A percentile compares a stretch with the other conserved stretches of the same genome.
phyloP scores from a whole-genome alignment of 2,329 filamentous ascomycete species.

The Golovinomyces cichoracearum region DNA sequence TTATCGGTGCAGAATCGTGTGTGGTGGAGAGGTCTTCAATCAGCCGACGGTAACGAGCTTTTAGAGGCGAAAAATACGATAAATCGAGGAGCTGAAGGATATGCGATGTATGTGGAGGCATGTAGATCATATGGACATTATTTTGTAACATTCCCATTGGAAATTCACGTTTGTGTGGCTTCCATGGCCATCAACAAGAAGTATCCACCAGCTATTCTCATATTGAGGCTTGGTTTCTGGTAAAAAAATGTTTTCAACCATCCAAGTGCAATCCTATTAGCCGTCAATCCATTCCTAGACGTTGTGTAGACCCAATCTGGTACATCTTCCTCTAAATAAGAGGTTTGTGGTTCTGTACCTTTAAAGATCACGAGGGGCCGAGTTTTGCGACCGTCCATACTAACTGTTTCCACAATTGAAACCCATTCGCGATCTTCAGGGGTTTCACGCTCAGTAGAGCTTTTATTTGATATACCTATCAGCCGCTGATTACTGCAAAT shows the following conservation, averaged over 20 bases:
- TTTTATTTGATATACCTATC: background rate
- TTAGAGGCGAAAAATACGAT: background rate
- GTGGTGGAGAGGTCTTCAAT: background rate
- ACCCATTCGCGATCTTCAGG: background rate
- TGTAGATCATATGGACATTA: background rate
- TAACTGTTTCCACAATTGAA: background rate
- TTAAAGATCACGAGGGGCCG: background rate
- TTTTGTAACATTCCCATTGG: background rate
- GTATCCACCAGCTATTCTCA: background rate
- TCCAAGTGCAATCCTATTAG: background rate
- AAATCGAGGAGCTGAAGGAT: background rate
- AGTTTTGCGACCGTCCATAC: background rate
- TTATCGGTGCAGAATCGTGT: background rate
- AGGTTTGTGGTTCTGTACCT: background rate
- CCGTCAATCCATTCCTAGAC: background rate
- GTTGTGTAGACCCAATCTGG: background rate
- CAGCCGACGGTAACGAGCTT: background rate
- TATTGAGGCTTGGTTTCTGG: background rate
- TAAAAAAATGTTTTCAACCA: background rate
- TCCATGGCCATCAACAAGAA: background rate
- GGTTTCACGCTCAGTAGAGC: background rate
- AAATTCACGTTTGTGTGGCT: background rate
- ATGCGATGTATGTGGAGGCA: background rate
- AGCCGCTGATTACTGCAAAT: background rate
- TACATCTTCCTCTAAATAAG: background rate